These are phyloP conservation scores for Friedmanniomyces simplex DNA, from an alignment of 495 filamentous ascomycete genomes.

Conservation along the genomic window DNA sequence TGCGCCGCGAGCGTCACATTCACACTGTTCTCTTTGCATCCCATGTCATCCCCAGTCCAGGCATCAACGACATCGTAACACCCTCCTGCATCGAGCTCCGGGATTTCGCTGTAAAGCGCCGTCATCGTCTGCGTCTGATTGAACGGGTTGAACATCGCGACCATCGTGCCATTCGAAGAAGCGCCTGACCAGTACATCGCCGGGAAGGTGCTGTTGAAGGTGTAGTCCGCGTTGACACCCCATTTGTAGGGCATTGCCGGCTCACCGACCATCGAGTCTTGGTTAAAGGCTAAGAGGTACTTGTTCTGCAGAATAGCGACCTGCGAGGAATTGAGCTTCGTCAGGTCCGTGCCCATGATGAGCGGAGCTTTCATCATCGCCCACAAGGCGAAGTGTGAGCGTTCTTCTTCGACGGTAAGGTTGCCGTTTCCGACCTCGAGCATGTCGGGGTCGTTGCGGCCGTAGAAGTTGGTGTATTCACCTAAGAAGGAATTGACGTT, in stretches of 20 bases:
- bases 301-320: conserved; percentile 49
- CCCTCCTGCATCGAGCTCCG: conserved; percentile 35
- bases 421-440: conserved; percentile 47
- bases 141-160: conserved; percentile 46
- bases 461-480: conserved; percentile 43
- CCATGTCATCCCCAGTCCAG: conserved; percentile 44
- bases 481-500: conserved; percentile 43
- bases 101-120: conserved; percentile 44
- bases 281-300: conserved; percentile 50
- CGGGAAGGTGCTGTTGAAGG: conserved; percentile 47
- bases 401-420: conserved; percentile 38
- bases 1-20: conserved; percentile 34
- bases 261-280: conserved; percentile 43
- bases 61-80: conserved; percentile 43
- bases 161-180: conserved; percentile 39
- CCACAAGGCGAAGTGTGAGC: conserved; percentile 44
- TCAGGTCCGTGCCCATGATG: conserved; percentile 46
- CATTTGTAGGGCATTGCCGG: conserved; percentile 56
- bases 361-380: conserved; percentile 48
- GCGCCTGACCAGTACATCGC: conserved; percentile 53
- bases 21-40: conserved; percentile 35
- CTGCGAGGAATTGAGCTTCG: conserved; percentile 34
- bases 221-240: conserved; percentile 53
- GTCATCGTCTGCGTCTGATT: conserved; percentile 31
- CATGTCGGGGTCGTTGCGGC: conserved; percentile 56